Conservation (phyloP, 768 basidiomycete species). For the Boletus patriciae region DNA sequence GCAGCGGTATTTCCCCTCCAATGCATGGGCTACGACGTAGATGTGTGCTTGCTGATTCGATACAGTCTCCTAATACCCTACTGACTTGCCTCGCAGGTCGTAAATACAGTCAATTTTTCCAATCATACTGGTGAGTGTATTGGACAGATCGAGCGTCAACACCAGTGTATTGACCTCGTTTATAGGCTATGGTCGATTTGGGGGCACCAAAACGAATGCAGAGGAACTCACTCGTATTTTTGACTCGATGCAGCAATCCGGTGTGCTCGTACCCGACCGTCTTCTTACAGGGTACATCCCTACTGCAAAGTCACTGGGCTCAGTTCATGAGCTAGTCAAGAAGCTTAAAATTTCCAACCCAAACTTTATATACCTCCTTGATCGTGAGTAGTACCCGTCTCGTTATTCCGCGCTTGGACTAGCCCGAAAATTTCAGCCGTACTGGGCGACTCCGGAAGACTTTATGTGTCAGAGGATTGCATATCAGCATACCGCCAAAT, state of each 20-base stretch:
- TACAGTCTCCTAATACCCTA: background rate
- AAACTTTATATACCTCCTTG: slow-evolving; percentile 79
- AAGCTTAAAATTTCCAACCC: slow-evolving; percentile 60
- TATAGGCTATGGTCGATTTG: slow-evolving; percentile 78
- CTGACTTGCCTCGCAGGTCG: slow-evolving; percentile 47
- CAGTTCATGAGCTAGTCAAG: slow-evolving; percentile 60
- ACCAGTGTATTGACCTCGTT: background rate
- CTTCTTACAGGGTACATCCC: slow-evolving; percentile 93
- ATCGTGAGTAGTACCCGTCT: slow-evolving; percentile 61
- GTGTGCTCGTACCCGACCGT: slow-evolving; percentile 67
- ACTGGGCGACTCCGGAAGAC: slow-evolving; percentile 84
- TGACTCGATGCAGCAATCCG: slow-evolving; percentile 68
- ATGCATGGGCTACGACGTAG: slow-evolving; percentile 92
- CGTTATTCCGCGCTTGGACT: background rate
- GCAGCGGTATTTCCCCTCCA: slow-evolving; percentile 77
- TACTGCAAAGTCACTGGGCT: slow-evolving; percentile 70
- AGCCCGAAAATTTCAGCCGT: slow-evolving; percentile 58
- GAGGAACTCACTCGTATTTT: slow-evolving; percentile 79
- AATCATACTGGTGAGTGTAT: slow-evolving; percentile 78
- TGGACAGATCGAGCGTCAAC: background rate
- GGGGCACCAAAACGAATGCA: slow-evolving; percentile 77
- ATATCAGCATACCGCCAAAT: slow-evolving; percentile 82
- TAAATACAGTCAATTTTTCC: slow-evolving; percentile 93
- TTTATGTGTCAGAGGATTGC: slow-evolving; percentile 88
- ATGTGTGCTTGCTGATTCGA: slow-evolving; percentile 34